Evolutionary conservation across 257 asterid genomes (phyloP).

Genomic region (Linderniella brevidens): DNA sequence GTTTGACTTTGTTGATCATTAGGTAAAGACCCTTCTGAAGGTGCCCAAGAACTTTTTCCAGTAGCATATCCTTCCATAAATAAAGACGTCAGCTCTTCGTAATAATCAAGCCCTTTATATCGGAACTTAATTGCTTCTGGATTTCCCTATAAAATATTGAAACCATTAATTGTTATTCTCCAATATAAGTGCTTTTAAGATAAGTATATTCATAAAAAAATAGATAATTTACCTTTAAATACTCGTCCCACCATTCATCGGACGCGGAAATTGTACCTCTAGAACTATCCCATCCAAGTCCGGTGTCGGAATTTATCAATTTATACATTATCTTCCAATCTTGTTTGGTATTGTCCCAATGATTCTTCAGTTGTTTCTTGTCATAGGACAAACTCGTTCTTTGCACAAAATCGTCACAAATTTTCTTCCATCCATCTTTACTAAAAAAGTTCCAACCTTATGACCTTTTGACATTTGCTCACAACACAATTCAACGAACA

Average conservation of each 20-base stretch:
- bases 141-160: background rate
- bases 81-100: background rate
- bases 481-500: slow-evolving; percentile 2
- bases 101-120: slow-evolving; percentile 2
- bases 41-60: slow-evolving; percentile 5
- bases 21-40: slow-evolving; percentile 6
- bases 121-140: background rate
- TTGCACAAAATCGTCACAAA: background rate
- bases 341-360: slow-evolving; percentile 3
- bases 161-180: background rate
- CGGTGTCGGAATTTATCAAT: background rate
- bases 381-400: background rate
- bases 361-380: background rate
- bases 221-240: too few species aligned
- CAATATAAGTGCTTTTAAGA: too few species aligned
- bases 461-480: slow-evolving; percentile 2
- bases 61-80: slow-evolving; percentile 1
- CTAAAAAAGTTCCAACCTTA: background rate
- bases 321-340: slow-evolving; percentile 4
- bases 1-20: slow-evolving; percentile 3
- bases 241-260: too few species aligned
- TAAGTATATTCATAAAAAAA: too few species aligned
- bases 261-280: too few species aligned
- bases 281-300: background rate
- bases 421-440: background rate